phyloP scores from a whole-genome alignment of 2,329 filamentous ascomycete genomes.

The Colletotrichum camelliae region DNA sequence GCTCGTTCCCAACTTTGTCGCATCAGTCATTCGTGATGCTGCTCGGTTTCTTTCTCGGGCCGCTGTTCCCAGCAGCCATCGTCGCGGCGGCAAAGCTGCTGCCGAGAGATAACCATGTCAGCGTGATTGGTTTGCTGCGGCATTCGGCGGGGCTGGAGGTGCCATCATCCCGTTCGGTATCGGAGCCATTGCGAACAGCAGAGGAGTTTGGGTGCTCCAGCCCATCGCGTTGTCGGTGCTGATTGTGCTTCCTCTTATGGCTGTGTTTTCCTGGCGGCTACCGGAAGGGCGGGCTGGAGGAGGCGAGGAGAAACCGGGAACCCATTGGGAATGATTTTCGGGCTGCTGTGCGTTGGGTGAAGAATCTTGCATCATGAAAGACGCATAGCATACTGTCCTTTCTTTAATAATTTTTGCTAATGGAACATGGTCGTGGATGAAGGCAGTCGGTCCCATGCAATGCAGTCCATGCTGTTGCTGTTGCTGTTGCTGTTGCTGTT shows the following conservation, averaged over 20 bases:
- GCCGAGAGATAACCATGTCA: conserved; percentile 75
- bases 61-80: conserved; percentile 78
- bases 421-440: background rate
- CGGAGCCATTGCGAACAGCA: conserved; percentile 67
- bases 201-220: conserved; percentile 62
- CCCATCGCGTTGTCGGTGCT: conserved; percentile 59
- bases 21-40: conserved; percentile 75
- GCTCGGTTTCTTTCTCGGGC: conserved; percentile 81
- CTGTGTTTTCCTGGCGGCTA: conserved; percentile 1
- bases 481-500: background rate
- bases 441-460: background rate
- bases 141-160: conserved; percentile 77
- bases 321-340: background rate
- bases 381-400: background rate
- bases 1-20: conserved; percentile 79
- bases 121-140: conserved; percentile 82
- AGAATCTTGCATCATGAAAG: background rate
- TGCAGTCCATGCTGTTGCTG: background rate
- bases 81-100: conserved; percentile 77
- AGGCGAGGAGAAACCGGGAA: background rate
- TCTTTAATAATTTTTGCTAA: background rate
- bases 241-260: conserved; percentile 52
- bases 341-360: background rate
- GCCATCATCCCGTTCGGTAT: conserved; percentile 71
- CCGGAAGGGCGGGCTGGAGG: background rate